These are phyloP conservation scores for Passalora sequoiae DNA, from an alignment of 2,329 filamentous ascomycete genomes.

Conservation along the genomic window DNA sequence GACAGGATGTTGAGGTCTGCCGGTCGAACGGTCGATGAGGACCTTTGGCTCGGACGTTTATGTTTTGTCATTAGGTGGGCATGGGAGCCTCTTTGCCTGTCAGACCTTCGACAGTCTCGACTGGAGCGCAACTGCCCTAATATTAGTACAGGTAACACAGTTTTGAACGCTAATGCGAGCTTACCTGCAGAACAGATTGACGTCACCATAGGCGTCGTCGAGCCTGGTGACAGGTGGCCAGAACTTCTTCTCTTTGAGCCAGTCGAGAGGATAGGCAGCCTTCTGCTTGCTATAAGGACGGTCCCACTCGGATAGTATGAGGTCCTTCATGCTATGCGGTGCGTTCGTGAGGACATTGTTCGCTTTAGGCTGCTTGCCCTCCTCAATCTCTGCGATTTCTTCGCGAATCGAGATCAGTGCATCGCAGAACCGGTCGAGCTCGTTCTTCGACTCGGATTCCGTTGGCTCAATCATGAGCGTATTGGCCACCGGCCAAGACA, in stretches of 20 bases:
- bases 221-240: constrained; percentile 85
- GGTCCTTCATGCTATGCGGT: constrained; percentile 77
- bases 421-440: constrained; percentile 89
- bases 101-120: constrained; percentile 52
- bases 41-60: no score
- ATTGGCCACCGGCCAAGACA: constrained; percentile 93
- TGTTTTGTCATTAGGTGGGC: constrained; percentile 18
- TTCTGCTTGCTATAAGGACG: constrained; percentile 74
- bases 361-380: constrained; percentile 67
- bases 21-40: constrained; percentile 1
- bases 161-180: no score
- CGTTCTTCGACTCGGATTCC: constrained; percentile 84
- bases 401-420: constrained; percentile 78
- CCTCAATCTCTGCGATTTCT: constrained; percentile 80
- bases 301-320: constrained; percentile 72
- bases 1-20: background rate
- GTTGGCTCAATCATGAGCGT: constrained; percentile 98
- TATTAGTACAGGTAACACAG: no score
- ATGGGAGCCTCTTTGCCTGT: constrained; percentile 31
- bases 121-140: constrained; percentile 71
- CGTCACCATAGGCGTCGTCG: constrained; percentile 84
- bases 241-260: constrained; percentile 91
- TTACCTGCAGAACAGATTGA: constrained; percentile 83
- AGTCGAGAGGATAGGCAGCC: constrained; percentile 81
- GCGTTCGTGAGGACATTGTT: constrained; percentile 84